These are phyloP conservation scores for Croton laevigatus DNA, from an alignment of 441 rosid genomes.

Conservation along the genomic window DNA sequence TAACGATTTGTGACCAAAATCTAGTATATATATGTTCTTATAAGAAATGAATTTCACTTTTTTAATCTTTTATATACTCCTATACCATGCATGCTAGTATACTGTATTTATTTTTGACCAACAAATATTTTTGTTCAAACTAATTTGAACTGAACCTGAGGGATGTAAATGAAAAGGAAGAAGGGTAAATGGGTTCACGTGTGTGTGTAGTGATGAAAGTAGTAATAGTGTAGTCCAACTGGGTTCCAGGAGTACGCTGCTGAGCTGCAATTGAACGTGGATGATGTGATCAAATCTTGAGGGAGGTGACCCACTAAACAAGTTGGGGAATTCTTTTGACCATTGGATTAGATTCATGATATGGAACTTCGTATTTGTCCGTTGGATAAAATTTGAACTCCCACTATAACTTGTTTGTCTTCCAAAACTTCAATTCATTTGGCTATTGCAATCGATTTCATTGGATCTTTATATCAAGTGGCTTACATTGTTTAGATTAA, in stretches of 20 bases:
- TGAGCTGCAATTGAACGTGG: constrained; percentile 23
- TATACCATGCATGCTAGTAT: too few species aligned
- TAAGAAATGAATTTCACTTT: too few species aligned
- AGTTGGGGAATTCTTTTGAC: constrained; percentile 12
- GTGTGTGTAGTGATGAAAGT: not conserved
- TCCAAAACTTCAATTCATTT: constrained; percentile 6
- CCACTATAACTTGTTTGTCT: not conserved
- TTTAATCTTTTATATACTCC: too few species aligned
- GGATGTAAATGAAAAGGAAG: not conserved
- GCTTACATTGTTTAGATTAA: not conserved
- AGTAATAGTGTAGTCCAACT: constrained; percentile 20
- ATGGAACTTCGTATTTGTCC: not conserved
- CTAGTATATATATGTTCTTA: too few species aligned
- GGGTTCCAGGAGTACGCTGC: constrained; percentile 19
- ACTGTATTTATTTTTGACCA: too few species aligned
- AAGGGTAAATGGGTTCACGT: constrained; percentile 9
- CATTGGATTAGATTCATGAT: constrained; percentile 9
- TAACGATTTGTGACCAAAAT: too few species aligned
- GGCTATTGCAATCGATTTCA: not conserved
- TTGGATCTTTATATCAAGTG: constrained; percentile 8
- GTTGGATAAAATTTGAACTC: not conserved
- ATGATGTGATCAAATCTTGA: constrained; percentile 27
- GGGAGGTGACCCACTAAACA: constrained; percentile 19
- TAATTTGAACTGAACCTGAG: too few species aligned
- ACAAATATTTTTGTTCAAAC: too few species aligned